Percentiles rank a stretch among this genome's conserved stretches.
phyloP scores from a whole-genome alignment of 169 alveolate species.

The Cryptosporidium andersoni region DNA sequence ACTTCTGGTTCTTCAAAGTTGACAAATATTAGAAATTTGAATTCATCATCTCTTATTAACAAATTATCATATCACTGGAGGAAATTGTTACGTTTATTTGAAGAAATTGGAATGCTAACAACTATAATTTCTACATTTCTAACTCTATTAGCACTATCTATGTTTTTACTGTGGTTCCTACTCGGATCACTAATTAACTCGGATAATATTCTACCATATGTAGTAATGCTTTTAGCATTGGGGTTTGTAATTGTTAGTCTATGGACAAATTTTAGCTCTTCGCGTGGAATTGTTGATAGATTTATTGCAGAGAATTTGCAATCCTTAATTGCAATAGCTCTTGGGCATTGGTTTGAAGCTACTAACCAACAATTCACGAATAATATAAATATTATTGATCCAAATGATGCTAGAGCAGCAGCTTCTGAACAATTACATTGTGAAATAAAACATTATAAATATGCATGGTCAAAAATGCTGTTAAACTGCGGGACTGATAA shows the following conservation, averaged over 20 bases:
- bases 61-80: conserved; percentile 17
- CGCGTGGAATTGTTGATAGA: conserved; percentile 73
- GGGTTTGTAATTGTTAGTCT: conserved; percentile 71
- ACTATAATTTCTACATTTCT: conserved; percentile 67
- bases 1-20: conserved; percentile 27
- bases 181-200: conserved; percentile 76
- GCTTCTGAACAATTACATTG: conserved; percentile 31
- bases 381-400: conserved; percentile 18
- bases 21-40: background rate
- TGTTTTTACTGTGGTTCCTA: conserved; percentile 74
- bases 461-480: conserved; percentile 10
- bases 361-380: conserved; percentile 50
- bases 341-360: conserved; percentile 77
- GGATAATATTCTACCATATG: conserved; percentile 75
- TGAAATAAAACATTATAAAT: conserved; percentile 10
- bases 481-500: background rate
- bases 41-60: background rate
- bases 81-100: conserved; percentile 14
- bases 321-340: conserved; percentile 74
- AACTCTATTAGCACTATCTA: conserved; percentile 58
- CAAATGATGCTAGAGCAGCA: conserved; percentile 36
- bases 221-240: conserved; percentile 74
- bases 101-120: conserved; percentile 58
- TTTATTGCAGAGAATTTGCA: conserved; percentile 75
- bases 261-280: conserved; percentile 72